Evolutionary conservation across 2,329 filamentous ascomycete species (phyloP), one percentile per base, ranked within the genome.

Genomic region (Cladosporium phlei): DNA sequence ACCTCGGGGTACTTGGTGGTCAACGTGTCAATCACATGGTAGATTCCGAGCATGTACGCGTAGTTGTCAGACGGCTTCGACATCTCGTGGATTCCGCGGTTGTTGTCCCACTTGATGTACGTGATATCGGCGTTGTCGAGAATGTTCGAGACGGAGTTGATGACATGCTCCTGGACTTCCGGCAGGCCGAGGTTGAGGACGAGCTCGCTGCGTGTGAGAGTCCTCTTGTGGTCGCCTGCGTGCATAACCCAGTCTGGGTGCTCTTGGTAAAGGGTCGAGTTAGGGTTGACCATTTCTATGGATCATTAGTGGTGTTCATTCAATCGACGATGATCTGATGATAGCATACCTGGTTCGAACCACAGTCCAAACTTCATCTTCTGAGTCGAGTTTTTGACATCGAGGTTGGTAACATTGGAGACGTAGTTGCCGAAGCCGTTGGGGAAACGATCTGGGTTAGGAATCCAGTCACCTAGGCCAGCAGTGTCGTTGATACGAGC

Each of bases 31-130:
- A 83, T 78, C 6, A 85, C 78, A 39, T 66, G 74, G 59, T 85
- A 85, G 43, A 84, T 61, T 3, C 81, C 81, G 0, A 84, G 66
- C 55, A 84, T 82, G 60, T 84, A 83, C 2, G 68, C 64, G 58
- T 84, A 79, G 53, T 75, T 66, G 5, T 71, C 73, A 1, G 71
- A 68, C 0, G 80, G 78, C 0, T 69, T 70, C 0, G 78, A 65
- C 35, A 71, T 72, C 60, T 84, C 80, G 56, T 83, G 78, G 34
- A 83, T 79, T 1, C 74, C 80, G 4, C 81, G 69, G 63, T 85
- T 85, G 61, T 83, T 81, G 53, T 84, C 81, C 81, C 80, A 84
- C 54, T 85, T 85, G 50, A 85, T 73, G 50, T 84, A 84, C 8
- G 66, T 64, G 37, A 84, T 75, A 19, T 75, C 66, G 0, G 74